Evolutionary conservation across 2,329 filamentous ascomycete genomes (phyloP).

Genomic region (Helotiales sp.): DNA sequence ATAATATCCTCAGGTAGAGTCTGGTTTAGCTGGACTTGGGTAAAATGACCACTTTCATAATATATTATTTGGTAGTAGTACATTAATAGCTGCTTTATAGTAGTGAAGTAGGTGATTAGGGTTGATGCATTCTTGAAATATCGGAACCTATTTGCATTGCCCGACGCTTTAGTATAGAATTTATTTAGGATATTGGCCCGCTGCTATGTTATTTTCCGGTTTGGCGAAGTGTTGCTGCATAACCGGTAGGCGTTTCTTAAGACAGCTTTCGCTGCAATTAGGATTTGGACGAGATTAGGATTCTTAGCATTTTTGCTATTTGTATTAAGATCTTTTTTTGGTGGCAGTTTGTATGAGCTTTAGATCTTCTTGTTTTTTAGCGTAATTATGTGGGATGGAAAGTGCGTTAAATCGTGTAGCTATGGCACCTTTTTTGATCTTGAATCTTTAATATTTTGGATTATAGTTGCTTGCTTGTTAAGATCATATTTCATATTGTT

Average conservation of each 20-base stretch:
- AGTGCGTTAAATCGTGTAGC: conserved; percentile 17
- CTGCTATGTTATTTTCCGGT: conserved; percentile 24
- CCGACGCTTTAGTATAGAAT: neutral
- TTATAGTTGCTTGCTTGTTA: conserved; percentile 17
- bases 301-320: too few species aligned
- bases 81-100: too few species aligned
- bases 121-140: too few species aligned
- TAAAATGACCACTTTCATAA: too few species aligned
- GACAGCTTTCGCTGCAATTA: conserved; percentile 1
- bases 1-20: too few species aligned
- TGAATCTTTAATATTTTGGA: conserved; percentile 18
- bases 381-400: conserved; percentile 11
- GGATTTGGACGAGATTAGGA: too few species aligned
- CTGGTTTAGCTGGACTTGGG: too few species aligned
- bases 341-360: conserved; percentile 22
- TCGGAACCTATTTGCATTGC: neutral
- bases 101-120: too few species aligned
- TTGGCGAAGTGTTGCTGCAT: conserved; percentile 17
- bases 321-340: conserved; percentile 25
- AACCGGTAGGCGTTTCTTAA: conserved; percentile 18
- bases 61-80: too few species aligned
- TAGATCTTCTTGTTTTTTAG: conserved; percentile 24
- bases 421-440: conserved; percentile 18
- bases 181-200: neutral
- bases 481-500: conserved; percentile 15